phyloP scores from a whole-genome alignment of 768 basidiomycete genomes.

The Boletus coccyginus region DNA sequence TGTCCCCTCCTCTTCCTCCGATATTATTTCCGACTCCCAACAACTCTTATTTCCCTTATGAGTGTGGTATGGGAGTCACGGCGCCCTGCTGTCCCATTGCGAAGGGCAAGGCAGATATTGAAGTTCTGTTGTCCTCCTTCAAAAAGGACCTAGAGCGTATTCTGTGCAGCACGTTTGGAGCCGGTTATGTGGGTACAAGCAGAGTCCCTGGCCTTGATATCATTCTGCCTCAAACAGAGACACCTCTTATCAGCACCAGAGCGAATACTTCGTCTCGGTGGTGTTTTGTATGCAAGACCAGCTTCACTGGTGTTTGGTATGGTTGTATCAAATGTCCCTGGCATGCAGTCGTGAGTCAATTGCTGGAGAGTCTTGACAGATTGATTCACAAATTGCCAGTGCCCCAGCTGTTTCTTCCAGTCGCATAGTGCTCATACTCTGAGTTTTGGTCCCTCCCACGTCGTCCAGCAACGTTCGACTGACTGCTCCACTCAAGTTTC shows the following conservation, averaged over 20 bases:
- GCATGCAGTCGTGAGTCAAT: constrained; percentile 28
- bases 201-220: neutral
- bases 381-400: constrained; percentile 20
- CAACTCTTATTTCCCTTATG: neutral
- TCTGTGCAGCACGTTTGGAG: constrained; percentile 37
- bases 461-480: constrained; percentile 21
- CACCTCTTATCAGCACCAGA: neutral
- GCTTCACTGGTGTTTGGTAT: constrained; percentile 27
- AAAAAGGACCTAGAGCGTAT: constrained; percentile 51
- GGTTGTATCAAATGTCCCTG: constrained; percentile 33
- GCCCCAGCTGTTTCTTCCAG: constrained; percentile 27
- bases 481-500: neutral
- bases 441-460: constrained; percentile 32
- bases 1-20: constrained; percentile 2
- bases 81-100: constrained; percentile 42
- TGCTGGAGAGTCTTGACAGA: neutral
- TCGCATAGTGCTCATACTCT: constrained; percentile 26
- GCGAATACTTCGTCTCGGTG: constrained; percentile 9
- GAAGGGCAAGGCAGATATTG: constrained; percentile 49
- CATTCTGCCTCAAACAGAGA: neutral
- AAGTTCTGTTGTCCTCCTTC: constrained; percentile 47
- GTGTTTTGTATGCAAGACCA: constrained; percentile 32
- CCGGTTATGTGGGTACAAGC: neutral
- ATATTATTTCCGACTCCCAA: neutral
- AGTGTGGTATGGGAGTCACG: neutral